A percentile compares a stretch with the other conserved stretches of the same genome.
Conservation (phyloP, 192 early-diverging fungal genomes). For the Lobulomyces angularis region DNA sequence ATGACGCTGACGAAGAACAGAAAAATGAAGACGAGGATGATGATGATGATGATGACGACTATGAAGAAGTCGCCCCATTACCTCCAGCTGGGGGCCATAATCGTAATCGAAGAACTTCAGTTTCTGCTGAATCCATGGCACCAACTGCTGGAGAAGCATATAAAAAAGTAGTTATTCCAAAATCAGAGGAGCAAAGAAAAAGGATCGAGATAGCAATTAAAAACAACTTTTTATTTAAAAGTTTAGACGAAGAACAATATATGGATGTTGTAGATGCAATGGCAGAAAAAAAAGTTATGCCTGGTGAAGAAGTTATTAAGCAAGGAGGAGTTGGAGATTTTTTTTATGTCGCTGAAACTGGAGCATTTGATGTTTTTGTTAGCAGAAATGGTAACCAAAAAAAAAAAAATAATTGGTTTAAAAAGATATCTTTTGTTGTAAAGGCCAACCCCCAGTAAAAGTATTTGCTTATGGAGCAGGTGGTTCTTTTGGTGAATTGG, state of each 20-base stretch:
- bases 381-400: constrained; percentile 41
- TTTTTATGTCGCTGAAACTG: constrained; percentile 96
- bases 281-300: constrained; percentile 68
- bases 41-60: constrained; percentile 48
- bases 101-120: constrained; percentile 82
- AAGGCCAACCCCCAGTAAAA: constrained; percentile 48
- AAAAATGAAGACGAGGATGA: constrained; percentile 51
- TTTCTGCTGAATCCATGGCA: constrained; percentile 92
- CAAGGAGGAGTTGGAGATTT: constrained; percentile 95
- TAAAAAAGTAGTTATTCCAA: constrained; percentile 76
- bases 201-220: constrained; percentile 71
- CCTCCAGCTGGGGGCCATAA: constrained; percentile 59
- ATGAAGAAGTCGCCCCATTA: constrained; percentile 39
- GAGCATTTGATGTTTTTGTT: constrained; percentile 84
- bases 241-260: constrained; percentile 90
- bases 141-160: constrained; percentile 71
- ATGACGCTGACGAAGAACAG: constrained; percentile 25
- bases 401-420: no score
- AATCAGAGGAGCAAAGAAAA: constrained; percentile 69
- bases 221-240: constrained; percentile 87
- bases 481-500: constrained; percentile 95
- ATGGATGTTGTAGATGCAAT: constrained; percentile 92
- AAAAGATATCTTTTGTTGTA: no score
- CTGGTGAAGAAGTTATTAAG: constrained; percentile 67
- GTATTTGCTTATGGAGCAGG: constrained; percentile 69